A percentile compares a stretch with the other conserved stretches of the same genome.
These are phyloP conservation scores for Cyclotella sp. DNA, from an alignment of 108 stramenopile genomes.

Conservation along the genomic window DNA sequence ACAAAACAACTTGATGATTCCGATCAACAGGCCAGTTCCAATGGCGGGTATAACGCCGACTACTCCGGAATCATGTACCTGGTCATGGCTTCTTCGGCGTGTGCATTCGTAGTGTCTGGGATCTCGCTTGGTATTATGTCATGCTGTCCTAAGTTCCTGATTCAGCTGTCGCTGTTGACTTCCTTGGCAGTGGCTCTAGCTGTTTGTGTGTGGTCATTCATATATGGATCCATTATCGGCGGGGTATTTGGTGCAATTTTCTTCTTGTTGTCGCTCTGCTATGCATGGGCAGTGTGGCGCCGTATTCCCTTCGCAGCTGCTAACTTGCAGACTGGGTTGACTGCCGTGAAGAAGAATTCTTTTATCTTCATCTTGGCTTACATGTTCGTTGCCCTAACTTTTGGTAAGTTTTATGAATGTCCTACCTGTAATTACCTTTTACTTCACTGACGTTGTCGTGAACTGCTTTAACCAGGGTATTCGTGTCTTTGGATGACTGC, in stretches of 20 bases:
- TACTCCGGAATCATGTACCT: conserved; percentile 40
- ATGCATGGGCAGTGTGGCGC: conserved; percentile 69
- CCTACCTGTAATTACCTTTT: not conserved
- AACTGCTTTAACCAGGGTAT: conserved; percentile 39
- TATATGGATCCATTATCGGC: conserved; percentile 45
- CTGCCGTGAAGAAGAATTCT: conserved; percentile 67
- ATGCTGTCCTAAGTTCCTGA: conserved; percentile 56
- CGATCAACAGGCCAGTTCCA: not conserved
- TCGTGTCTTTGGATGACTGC: conserved; percentile 63
- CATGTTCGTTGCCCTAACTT: conserved; percentile 51
- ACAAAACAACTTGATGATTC: conserved; percentile 19
- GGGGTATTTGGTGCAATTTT: conserved; percentile 55
- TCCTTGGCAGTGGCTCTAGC: conserved; percentile 41
- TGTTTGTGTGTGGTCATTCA: conserved; percentile 49
- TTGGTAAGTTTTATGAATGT: conserved; percentile 17
- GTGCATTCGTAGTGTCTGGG: conserved; percentile 51
- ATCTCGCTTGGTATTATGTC: conserved; percentile 74
- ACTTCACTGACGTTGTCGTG: not conserved
- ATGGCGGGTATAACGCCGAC: conserved; percentile 15
- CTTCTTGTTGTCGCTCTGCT: conserved; percentile 66
- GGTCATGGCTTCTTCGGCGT: conserved; percentile 31
- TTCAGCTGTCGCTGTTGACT: conserved; percentile 71
- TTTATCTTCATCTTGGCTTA: conserved; percentile 64
- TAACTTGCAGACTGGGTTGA: conserved; percentile 67
- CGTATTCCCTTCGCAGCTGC: conserved; percentile 87